Evolutionary conservation across 2,329 filamentous ascomycete species (phyloP).

Genomic region (Volutella citrinella): DNA sequence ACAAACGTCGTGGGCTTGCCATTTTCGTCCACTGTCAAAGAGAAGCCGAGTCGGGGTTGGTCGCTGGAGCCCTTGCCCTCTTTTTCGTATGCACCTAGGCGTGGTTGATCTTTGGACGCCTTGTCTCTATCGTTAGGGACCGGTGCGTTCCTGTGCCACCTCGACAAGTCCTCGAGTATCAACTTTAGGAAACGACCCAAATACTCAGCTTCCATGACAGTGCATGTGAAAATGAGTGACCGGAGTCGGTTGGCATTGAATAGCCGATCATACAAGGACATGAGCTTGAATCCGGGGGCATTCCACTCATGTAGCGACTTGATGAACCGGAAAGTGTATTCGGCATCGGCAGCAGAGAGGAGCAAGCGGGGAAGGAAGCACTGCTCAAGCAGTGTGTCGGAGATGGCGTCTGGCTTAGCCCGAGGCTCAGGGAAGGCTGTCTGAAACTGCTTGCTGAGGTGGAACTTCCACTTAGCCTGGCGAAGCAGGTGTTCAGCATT

Average conservation of each 20-base stretch:
- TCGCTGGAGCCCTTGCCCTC: conserved; percentile 59
- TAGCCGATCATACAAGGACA: conserved; percentile 78
- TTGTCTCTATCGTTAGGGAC: conserved; percentile 40
- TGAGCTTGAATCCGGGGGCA: conserved; percentile 81
- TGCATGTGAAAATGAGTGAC: conserved; percentile 82
- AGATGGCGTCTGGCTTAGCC: conserved; percentile 62
- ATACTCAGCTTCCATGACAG: conserved; percentile 86
- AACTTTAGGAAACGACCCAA: conserved; percentile 88
- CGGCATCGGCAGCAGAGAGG: conserved; percentile 80
- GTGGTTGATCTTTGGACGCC: conserved; percentile 41
- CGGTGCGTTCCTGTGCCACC: conserved; percentile 77
- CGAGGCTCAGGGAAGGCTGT: conserved; percentile 72
- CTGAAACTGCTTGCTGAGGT: conserved; percentile 72
- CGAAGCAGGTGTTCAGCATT: conserved; percentile 66
- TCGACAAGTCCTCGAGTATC: conserved; percentile 72
- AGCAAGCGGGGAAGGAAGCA: conserved; percentile 88
- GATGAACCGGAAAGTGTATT: conserved; percentile 83
- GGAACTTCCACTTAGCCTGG: conserved; percentile 63
- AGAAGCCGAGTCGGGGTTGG: conserved; percentile 71
- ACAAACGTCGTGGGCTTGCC: conserved; percentile 70
- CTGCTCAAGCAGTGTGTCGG: conserved; percentile 78
- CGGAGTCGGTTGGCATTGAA: conserved; percentile 81
- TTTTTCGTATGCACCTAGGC: conserved; percentile 78
- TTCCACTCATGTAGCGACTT: conserved; percentile 83
- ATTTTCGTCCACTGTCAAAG: conserved; percentile 62